Evolutionary conservation across 805 yeast species (phyloP).

Genomic region (Pichia sporocuriosa): DNA sequence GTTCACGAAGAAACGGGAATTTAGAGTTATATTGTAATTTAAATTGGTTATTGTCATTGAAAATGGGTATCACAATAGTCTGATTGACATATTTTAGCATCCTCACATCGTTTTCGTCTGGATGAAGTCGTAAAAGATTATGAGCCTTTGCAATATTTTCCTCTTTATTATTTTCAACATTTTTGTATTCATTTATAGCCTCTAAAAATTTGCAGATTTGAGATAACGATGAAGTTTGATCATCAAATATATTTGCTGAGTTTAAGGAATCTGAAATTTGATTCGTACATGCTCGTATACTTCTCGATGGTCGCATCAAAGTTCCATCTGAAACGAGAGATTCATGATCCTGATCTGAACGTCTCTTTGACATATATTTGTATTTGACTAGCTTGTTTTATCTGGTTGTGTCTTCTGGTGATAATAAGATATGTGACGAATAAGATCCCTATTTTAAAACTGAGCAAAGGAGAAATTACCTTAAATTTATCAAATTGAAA

Average conservation of each 20-base stretch:
- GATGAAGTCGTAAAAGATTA: background rate
- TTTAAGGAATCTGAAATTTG: background rate
- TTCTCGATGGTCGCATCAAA: constrained; percentile 4
- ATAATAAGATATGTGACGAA: no score
- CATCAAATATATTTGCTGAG: background rate
- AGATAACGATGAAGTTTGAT: background rate
- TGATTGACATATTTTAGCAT: constrained; percentile 13
- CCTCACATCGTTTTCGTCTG: background rate
- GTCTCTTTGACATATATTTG: no score
- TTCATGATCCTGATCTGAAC: no score
- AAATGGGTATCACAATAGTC: constrained; percentile 13
- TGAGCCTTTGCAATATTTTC: background rate
- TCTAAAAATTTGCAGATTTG: background rate
- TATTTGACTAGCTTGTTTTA: no score
- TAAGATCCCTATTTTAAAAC: no score
- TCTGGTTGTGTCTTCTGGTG: no score
- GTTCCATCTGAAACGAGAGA: constrained; percentile 7
- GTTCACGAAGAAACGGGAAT: constrained; percentile 16
- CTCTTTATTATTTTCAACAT: background rate
- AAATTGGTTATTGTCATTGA: background rate
- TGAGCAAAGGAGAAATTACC: no score
- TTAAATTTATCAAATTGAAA: no score
- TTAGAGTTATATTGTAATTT: constrained; percentile 7
- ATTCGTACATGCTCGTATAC: background rate
- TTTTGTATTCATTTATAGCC: background rate